phyloP scores from a whole-genome alignment of 441 rosid species.

The Erodium chrysanthum region DNA sequence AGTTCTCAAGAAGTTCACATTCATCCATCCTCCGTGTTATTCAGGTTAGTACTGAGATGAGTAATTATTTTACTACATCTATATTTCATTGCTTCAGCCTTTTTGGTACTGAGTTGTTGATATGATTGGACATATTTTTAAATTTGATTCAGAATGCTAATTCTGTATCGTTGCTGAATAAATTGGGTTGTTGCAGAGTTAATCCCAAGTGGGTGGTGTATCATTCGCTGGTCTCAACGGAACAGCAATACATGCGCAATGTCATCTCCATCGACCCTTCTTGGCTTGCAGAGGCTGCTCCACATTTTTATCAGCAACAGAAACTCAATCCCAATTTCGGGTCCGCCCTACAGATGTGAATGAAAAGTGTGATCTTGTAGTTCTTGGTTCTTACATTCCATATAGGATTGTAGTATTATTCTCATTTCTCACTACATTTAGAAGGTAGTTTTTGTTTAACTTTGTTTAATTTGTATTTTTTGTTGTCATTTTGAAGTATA shows the following conservation, averaged over 20 bases:
- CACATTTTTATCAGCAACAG: slow-evolving; percentile 62
- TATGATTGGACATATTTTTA: too few species aligned
- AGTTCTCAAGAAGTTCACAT: slow-evolving; percentile 83
- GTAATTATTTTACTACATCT: slow-evolving; percentile 4
- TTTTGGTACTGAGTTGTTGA: too few species aligned
- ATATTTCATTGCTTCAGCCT: too few species aligned
- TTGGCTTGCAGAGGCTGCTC: slow-evolving; percentile 75
- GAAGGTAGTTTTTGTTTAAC: too few species aligned
- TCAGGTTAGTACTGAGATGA: slow-evolving; percentile 46
- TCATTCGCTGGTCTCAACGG: slow-evolving; percentile 76
- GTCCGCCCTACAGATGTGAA: neutral
- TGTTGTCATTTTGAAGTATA: too few species aligned
- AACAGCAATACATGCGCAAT: slow-evolving; percentile 78
- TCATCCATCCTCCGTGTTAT: slow-evolving; percentile 82
- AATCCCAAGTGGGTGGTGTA: slow-evolving; percentile 90
- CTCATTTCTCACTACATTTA: too few species aligned
- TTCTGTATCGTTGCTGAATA: neutral
- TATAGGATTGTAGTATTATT: too few species aligned
- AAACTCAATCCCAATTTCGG: slow-evolving; percentile 24
- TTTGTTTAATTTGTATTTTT: too few species aligned
- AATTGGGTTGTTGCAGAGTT: slow-evolving; percentile 38
- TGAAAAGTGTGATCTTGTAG: neutral
- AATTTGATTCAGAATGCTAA: too few species aligned
- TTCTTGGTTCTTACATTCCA: too few species aligned
- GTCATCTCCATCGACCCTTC: slow-evolving; percentile 65